Conservation (phyloP, 2,329 filamentous ascomycete genomes). For the Penicillium sp. region DNA sequence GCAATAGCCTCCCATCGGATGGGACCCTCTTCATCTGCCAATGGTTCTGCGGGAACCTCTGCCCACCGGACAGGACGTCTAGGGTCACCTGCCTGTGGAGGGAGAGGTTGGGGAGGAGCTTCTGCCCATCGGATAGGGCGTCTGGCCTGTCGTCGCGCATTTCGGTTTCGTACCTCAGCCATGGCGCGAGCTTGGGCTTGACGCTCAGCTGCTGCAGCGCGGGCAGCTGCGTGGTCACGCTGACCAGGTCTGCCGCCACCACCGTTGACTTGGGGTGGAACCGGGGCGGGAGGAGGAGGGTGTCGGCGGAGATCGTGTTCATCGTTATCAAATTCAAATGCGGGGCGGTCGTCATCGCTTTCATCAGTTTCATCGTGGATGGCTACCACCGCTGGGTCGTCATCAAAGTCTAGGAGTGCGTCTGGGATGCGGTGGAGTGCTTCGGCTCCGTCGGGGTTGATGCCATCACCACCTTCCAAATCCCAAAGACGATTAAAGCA, state of each 20-base stretch:
- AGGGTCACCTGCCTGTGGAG: constrained; percentile 1
- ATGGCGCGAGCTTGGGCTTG: constrained; percentile 41
- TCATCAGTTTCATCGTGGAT: constrained; percentile 20
- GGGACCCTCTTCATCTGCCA: neutral
- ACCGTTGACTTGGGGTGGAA: constrained; percentile 36
- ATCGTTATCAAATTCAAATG: constrained; percentile 27
- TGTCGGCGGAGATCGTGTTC: constrained; percentile 28
- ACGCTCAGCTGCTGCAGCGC: constrained; percentile 38
- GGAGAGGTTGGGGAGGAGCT: constrained; percentile 10
- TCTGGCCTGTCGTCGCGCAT: constrained; percentile 10
- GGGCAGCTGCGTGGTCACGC: constrained; percentile 33
- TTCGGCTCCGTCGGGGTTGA: constrained; percentile 43
- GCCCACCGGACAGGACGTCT: constrained; percentile 6
- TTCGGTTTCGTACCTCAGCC: constrained; percentile 35
- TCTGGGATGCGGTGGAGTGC: constrained; percentile 41
- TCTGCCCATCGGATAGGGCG: constrained; percentile 1
- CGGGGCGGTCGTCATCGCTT: constrained; percentile 30
- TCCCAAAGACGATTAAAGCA: constrained; percentile 93
- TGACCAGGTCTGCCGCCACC: constrained; percentile 27
- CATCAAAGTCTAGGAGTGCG: constrained; percentile 39
- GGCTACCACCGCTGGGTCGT: constrained; percentile 14
- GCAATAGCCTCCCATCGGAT: neutral
- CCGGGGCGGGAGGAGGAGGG: constrained; percentile 42
- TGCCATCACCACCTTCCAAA: constrained; percentile 72
- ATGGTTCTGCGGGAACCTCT: neutral